Conservation (phyloP, 2,329 filamentous ascomycete species). For the Ceratocystis papillata region DNA sequence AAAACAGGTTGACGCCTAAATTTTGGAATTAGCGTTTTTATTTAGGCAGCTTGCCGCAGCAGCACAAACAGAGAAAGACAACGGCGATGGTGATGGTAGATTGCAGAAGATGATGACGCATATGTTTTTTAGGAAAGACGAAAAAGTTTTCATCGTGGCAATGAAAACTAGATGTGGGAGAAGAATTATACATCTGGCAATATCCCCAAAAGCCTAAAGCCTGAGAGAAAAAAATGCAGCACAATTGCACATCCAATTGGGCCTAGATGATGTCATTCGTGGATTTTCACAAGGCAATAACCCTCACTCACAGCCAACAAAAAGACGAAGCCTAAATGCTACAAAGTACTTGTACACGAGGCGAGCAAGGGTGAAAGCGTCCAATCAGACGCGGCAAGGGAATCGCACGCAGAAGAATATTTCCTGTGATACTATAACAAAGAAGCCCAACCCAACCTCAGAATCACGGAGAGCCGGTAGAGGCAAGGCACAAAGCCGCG, state of each 20-base stretch:
- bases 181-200: neutral
- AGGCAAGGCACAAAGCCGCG: neutral
- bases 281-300: neutral
- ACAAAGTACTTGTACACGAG: neutral
- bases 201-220: constrained; percentile 9
- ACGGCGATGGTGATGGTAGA: neutral
- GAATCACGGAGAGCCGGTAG: neutral
- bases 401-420: neutral
- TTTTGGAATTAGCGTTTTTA: no score
- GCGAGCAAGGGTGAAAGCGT: neutral
- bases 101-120: neutral
- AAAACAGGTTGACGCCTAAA: neutral
- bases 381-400: neutral
- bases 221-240: neutral
- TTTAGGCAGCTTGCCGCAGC: no score
- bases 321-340: neutral
- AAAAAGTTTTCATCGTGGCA: neutral
- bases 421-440: neutral
- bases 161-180: constrained; percentile 2
- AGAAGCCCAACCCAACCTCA: neutral
- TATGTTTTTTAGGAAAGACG: neutral
- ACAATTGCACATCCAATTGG: neutral
- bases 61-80: no score
- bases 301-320: neutral
- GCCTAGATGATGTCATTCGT: constrained; percentile 7